Base-by-base conservation (phyloP, 2,329 filamentous ascomycete species). In the Aureobasidium sp. region DNA sequence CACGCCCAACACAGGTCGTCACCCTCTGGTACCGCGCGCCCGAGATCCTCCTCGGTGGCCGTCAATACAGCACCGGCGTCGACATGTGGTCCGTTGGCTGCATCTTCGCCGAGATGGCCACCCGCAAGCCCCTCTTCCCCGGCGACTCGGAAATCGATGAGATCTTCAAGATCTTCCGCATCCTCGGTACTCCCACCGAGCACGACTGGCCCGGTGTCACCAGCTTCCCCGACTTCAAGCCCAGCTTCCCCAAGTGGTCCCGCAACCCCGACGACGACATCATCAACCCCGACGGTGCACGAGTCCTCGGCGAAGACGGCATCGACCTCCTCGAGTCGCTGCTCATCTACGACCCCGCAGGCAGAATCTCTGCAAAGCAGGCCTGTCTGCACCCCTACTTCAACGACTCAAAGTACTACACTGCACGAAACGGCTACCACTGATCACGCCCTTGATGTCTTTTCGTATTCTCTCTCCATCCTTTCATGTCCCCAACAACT, bases 41-140 rank as follows among this genome's bases (percentile, higher is more conserved):
- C 1, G 90, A 95, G 69, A 94, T 95, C 70, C 78, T 95, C 17
- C 81, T 95, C 1, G 90, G 90, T 66, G 89, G 90, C 54, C 84
- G 90, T 49, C 89, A 95, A 69, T 95, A 95, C 73, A 93, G 88
- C 12, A 95, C 90, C 12, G 90, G 90, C 54, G 89, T 95, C 37
- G 90, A 95, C 66, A 95, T 95, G 87, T 95, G 90, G 90, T 93
- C 88, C 27, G 84, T 90, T 45, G 90, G 90, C 57, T 93, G 89
- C 70, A 95, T 95, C 70, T 95, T 95, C 69, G 90, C 90, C 8
- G 90, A 95, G 71, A 95, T 95, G 90, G 94, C 88, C 71, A 95
- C 90, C 1, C 82, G 88, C 64, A 95, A 94, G 72, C 89, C 90
- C 4, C 77, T 95, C 38, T 95, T 95, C 75, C 89, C 90, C 11